Evolutionary conservation across 495 filamentous ascomycete genomes (phyloP).

Genomic region (Cryomyces minteri): DNA sequence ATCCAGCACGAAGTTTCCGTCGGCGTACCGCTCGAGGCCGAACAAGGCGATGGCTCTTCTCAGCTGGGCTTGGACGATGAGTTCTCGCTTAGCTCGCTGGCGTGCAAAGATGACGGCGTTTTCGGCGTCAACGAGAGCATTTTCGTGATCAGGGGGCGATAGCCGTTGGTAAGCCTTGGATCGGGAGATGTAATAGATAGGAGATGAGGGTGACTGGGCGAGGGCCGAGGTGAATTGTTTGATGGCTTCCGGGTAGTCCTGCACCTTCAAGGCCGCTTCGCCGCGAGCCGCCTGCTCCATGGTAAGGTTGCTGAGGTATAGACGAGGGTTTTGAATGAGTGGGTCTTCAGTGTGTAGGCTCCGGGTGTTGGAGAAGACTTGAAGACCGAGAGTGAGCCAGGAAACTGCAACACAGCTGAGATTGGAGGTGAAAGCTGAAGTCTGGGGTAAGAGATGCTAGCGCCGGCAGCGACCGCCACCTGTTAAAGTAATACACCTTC

Average conservation of each 20-base stretch:
- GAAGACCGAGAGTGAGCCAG: too few relatives aligned
- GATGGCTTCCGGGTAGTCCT: constrained; percentile 50
- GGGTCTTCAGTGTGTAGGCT: too few relatives aligned
- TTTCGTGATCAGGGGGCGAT: constrained; percentile 27
- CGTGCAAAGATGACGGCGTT: constrained; percentile 48
- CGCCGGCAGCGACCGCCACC: too few relatives aligned
- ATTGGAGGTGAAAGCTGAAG: too few relatives aligned
- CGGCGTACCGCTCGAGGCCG: constrained; percentile 50
- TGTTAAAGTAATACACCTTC: too few relatives aligned
- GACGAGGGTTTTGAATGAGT: too few relatives aligned
- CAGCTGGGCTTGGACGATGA: constrained; percentile 65
- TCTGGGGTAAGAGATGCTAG: too few relatives aligned
- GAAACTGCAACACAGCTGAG: too few relatives aligned
- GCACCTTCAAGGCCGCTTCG: constrained; percentile 40
- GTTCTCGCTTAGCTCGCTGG: constrained; percentile 59
- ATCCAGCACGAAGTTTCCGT: constrained; percentile 55
- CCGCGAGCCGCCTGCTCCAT: constrained; percentile 48
- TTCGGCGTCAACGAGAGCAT: constrained; percentile 66
- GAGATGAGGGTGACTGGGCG: constrained; percentile 40
- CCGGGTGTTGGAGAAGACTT: too few relatives aligned
- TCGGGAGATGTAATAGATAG: constrained; percentile 73
- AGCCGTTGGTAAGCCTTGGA: constrained; percentile 65
- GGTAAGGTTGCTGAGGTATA: too few relatives aligned
- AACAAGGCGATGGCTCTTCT: constrained; percentile 60
- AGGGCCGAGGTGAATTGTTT: constrained; percentile 63